Base-by-base conservation (phyloP, 352 stramenopile genomes). In the Pythium plurisporium region DNA sequence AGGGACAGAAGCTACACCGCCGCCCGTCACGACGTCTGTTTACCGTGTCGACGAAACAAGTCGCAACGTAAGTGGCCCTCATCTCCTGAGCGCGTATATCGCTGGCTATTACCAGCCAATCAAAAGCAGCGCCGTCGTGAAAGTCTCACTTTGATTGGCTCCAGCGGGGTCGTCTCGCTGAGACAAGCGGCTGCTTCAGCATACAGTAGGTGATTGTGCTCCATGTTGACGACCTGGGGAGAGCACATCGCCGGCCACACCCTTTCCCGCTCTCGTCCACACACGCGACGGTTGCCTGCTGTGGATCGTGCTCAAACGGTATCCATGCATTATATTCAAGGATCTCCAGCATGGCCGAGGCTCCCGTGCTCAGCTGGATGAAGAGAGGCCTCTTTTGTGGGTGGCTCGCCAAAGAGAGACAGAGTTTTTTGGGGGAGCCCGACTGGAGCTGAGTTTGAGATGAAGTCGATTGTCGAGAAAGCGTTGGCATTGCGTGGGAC, bases 11-110 rank as follows among this genome's bases (percentile, higher is more conserved):
- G 19, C 37, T 8, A 41, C 34, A 41, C 7, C 37, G 26, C n/a
- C 7, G n/a, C n/a, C 19, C 37, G 37, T n/a, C 33, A 8, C 33
- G 33, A 10, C 33, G n/a, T 11, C 37, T 44, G 37, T 44, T 44
- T 44, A 44, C 37, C 37, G 37, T 47, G 41, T 47, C 41, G 41
- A 47, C 41, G 41, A 47, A 47, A 47, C 41, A 47, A 47, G 41
- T 47, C 41, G 41, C 41, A 10, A 20, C 41, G 41, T 47, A 30
- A 30, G 29, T 10, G 23, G 19, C n/a, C 41, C 7, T 31, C 23
- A 5, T 12, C n/a, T n/a, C n/a, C n/a, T n/a, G n/a, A n/a, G n/a
- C 11, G 41, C 22, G 12, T 47, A 47, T 47, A 19, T 47, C 41
- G 41, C 41, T 47, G 11, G 31, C 20, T 5, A 47, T 7, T 11